Conservation (phyloP, 331 rosid species). For the Acacia pycnantha region DNA sequence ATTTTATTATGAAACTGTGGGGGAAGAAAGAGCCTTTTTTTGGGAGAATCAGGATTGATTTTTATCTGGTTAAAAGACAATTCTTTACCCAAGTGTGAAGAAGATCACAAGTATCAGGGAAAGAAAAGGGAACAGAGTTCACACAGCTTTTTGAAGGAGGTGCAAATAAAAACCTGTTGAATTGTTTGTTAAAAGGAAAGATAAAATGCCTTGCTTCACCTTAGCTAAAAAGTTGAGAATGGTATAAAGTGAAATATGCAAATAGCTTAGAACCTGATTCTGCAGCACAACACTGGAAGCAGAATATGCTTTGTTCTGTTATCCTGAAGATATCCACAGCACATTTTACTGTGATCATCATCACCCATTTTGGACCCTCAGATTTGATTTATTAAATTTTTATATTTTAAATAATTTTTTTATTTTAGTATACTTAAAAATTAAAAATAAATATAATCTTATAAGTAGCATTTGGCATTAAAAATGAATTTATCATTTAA, state of each 20-base stretch:
- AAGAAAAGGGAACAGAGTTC: too few relatives aligned
- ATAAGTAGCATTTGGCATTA: too few relatives aligned
- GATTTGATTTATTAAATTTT: too few relatives aligned
- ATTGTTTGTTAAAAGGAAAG: background rate
- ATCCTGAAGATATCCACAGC: background rate
- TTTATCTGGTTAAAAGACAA: background rate
- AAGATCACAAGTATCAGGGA: background rate
- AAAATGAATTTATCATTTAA: too few relatives aligned
- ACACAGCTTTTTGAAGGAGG: too few relatives aligned
- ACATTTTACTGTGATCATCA: too few relatives aligned
- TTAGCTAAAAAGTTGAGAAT: background rate
- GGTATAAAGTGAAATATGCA: conserved; percentile 2
- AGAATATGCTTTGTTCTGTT: background rate
- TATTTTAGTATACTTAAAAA: too few relatives aligned
- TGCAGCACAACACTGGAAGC: background rate
- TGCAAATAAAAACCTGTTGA: background rate
- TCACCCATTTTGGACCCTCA: too few relatives aligned
- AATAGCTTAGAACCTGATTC: background rate
- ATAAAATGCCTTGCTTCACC: background rate
- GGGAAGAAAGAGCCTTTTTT: background rate
- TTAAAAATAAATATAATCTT: too few relatives aligned
- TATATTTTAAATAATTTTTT: too few relatives aligned
- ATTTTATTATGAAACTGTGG: background rate
- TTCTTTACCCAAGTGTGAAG: background rate
- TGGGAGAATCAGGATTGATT: background rate